These are phyloP conservation scores for Alternaria atra DNA, from an alignment of 2,329 filamentous ascomycete species.

Conservation along the genomic window DNA sequence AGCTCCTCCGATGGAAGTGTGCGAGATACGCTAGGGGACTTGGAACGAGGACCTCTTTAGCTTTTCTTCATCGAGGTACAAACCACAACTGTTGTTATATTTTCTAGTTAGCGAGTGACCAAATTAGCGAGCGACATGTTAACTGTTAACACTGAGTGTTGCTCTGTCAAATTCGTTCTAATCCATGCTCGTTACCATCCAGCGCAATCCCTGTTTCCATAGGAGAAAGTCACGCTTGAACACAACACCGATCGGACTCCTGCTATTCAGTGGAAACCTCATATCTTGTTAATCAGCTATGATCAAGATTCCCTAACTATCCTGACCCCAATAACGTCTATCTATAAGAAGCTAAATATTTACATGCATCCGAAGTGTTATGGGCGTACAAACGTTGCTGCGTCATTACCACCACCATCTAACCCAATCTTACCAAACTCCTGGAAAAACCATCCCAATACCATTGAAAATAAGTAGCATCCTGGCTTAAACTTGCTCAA, in stretches of 20 bases:
- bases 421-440: too few species aligned
- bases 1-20: slow-evolving; percentile 20
- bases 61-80: neutral
- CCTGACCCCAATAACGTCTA: neutral
- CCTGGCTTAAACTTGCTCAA: slow-evolving; percentile 2
- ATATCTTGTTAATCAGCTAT: neutral
- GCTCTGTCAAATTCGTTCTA: too few species aligned
- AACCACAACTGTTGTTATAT: neutral
- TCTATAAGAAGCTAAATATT: neutral
- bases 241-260: neutral
- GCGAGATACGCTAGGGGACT: slow-evolving; percentile 22
- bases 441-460: neutral
- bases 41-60: slow-evolving; percentile 28
- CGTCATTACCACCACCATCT: neutral
- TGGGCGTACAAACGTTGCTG: neutral
- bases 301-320: neutral
- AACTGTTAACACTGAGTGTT: neutral
- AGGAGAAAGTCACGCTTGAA: neutral
- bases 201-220: neutral
- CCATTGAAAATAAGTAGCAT: neutral
- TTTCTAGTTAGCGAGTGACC: neutral
- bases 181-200: neutral
- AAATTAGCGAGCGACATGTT: neutral
- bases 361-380: neutral
- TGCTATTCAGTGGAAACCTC: neutral